These are phyloP conservation scores for Tolypocladium guangdongense DNA, from an alignment of 2,329 filamentous ascomycete genomes.

Conservation along the genomic window DNA sequence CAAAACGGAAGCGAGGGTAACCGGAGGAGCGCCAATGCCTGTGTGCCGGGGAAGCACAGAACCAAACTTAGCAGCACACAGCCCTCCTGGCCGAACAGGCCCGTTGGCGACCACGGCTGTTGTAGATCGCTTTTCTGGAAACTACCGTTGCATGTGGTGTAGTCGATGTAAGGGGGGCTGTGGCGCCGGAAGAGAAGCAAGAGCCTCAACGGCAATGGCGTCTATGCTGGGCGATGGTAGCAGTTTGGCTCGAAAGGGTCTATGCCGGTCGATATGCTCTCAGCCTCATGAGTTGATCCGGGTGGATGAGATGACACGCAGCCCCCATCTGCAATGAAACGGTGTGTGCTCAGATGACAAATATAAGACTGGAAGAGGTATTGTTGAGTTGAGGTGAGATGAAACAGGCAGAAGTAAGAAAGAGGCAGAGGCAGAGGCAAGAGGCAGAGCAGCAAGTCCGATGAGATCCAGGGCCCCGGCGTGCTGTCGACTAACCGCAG, in stretches of 20 bases:
- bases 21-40: constrained; percentile 19
- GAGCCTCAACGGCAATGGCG: constrained; percentile 2
- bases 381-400: constrained; percentile 3
- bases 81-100: constrained; percentile 25
- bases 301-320: constrained; percentile 10
- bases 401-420: constrained; percentile 3
- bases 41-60: constrained; percentile 13
- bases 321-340: constrained; percentile 13
- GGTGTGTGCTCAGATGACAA: constrained; percentile 5
- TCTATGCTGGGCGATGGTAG: background rate
- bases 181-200: constrained; percentile 8
- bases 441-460: background rate
- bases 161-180: constrained; percentile 7
- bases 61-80: constrained; percentile 37
- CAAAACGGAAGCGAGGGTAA: constrained; percentile 27
- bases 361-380: constrained; percentile 4
- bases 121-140: constrained; percentile 20
- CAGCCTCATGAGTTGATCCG: constrained; percentile 10
- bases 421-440: background rate
- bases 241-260: constrained; percentile 1
- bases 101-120: constrained; percentile 12
- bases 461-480: constrained; percentile 3
- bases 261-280: constrained; percentile 3
- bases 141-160: constrained; percentile 13
- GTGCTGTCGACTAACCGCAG: constrained; percentile 2